Evolutionary conservation across 2,329 filamentous ascomycete species (phyloP).

Genomic region (Aureobasidium sp.): DNA sequence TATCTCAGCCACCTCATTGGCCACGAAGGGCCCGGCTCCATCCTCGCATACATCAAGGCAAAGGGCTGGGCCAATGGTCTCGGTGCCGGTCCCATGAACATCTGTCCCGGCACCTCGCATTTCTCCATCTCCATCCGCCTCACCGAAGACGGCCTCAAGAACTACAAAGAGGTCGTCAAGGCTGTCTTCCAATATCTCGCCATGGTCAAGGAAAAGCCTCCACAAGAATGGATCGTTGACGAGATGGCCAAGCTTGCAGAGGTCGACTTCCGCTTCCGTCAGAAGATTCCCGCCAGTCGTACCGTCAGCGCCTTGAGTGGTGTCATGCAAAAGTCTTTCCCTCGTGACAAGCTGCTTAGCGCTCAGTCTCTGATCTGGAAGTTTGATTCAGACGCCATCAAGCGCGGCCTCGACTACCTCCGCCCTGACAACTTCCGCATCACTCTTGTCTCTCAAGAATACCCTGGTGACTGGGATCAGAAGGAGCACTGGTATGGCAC

Average conservation of each 20-base stretch:
- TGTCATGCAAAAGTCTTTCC: constrained; percentile 85
- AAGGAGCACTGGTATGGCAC: constrained; percentile 98
- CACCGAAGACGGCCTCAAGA: constrained; percentile 75
- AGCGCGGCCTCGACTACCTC: constrained; percentile 64
- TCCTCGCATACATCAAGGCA: constrained; percentile 80
- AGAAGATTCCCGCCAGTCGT: constrained; percentile 81
- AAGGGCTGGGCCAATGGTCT: constrained; percentile 86
- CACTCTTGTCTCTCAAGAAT: constrained; percentile 73
- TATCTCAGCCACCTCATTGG: constrained; percentile 87
- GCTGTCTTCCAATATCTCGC: constrained; percentile 87
- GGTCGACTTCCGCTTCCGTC: constrained; percentile 89
- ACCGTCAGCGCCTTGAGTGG: constrained; percentile 81
- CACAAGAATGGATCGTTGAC: constrained; percentile 88
- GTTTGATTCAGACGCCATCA: constrained; percentile 73
- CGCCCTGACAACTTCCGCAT: constrained; percentile 86
- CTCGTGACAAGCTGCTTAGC: constrained; percentile 81
- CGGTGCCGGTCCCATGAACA: constrained; percentile 65
- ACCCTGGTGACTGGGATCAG: constrained; percentile 74
- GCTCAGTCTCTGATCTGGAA: constrained; percentile 67
- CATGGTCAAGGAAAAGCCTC: constrained; percentile 70
- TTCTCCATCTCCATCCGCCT: constrained; percentile 74
- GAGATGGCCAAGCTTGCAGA: constrained; percentile 87
- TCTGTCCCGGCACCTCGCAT: constrained; percentile 74
- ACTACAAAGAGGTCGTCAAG: constrained; percentile 77
- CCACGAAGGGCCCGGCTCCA: constrained; percentile 86